These are phyloP conservation scores for Daldinia grandis DNA, from an alignment of 495 filamentous ascomycete species.

Conservation along the genomic window DNA sequence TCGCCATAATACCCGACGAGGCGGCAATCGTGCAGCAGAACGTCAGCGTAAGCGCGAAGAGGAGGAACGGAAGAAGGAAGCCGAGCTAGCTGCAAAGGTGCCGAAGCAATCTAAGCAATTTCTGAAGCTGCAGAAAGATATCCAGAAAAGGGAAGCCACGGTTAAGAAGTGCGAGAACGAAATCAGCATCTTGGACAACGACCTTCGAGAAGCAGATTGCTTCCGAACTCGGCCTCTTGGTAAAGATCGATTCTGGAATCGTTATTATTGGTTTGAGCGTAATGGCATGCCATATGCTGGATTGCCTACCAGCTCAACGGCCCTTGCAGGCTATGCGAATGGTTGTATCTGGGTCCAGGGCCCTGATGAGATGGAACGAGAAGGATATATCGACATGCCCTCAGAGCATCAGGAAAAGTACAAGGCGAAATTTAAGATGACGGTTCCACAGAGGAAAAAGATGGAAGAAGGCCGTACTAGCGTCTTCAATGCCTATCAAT, in stretches of 20 bases:
- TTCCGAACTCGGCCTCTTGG: constrained; percentile 88
- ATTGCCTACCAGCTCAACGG: constrained; percentile 85
- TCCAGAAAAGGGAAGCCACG: constrained; percentile 80
- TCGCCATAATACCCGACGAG: constrained; percentile 79
- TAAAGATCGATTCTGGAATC: constrained; percentile 95
- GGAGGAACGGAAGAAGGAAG: constrained; percentile 78
- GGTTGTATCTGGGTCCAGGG: constrained; percentile 96
- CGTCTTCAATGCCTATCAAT: constrained; percentile 79
- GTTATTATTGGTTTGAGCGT: constrained; percentile 98
- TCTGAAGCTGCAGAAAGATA: constrained; percentile 84
- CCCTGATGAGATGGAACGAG: constrained; percentile 85
- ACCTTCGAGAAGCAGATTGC: constrained; percentile 91
- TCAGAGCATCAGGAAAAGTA: constrained; percentile 71
- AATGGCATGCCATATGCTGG: constrained; percentile 98
- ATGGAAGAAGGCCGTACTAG: constrained; percentile 84
- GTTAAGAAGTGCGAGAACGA: constrained; percentile 83
- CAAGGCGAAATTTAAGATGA: constrained; percentile 73
- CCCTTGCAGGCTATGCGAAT: constrained; percentile 87
- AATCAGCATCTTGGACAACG: constrained; percentile 84
- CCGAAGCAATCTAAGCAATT: constrained; percentile 87
- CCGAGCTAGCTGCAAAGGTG: constrained; percentile 81
- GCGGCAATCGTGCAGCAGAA: constrained; percentile 77
- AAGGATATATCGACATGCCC: constrained; percentile 77
- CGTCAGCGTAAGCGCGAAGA: constrained; percentile 87
- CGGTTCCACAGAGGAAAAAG: constrained; percentile 84